Evolutionary conservation across 805 yeast species (phyloP), one percentile per base, ranked within the genome.

Genomic region (Kuraishia borneana): DNA sequence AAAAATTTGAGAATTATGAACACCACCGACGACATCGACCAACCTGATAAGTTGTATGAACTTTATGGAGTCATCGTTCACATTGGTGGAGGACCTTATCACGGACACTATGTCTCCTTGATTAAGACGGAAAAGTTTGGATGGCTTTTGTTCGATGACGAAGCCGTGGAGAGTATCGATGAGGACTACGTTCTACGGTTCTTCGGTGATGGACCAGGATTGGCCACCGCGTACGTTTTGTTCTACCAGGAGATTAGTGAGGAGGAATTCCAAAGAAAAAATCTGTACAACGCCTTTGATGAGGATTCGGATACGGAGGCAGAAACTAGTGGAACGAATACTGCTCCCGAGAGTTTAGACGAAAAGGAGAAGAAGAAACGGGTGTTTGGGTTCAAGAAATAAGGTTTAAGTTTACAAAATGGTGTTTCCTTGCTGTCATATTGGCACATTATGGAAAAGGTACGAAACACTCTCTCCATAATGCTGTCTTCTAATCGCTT

Each of bases 21-120:
- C 47, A 77, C 89, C 21, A 72, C 87, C 0, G 68, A 68, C 31
- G 73, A 70, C 45, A 48, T 71, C 18, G 58, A 57, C 18, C 56
- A 62, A 12, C 64, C 71, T 2, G 72, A 72, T 42, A 73, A 71
- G 45, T 63, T 77, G 14, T 92, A 87, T 48, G 95, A 88, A 46
- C 59, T 92, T 33, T 80, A 76, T 41, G 84, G 89, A 0, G 77
- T 89, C 29, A 92, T 92, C 9, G 87, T 92, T 8, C 98, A 92
- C 51, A 76, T 92, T 44, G 98, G 98, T 5, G 94, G 96, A 3
- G 96, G 97, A 0, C 96, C 97, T 1, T 87, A 85, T 61, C 96
- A 88, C 57, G 98, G 98, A 0, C 98, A 92, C 53, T 92, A 92
- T 53, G 89, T 92, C 7, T 70, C 95, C 0, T 61, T 92, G 4